Evolutionary conservation across 257 asterid species (phyloP).

Genomic region (Solanum bulbocastanum): DNA sequence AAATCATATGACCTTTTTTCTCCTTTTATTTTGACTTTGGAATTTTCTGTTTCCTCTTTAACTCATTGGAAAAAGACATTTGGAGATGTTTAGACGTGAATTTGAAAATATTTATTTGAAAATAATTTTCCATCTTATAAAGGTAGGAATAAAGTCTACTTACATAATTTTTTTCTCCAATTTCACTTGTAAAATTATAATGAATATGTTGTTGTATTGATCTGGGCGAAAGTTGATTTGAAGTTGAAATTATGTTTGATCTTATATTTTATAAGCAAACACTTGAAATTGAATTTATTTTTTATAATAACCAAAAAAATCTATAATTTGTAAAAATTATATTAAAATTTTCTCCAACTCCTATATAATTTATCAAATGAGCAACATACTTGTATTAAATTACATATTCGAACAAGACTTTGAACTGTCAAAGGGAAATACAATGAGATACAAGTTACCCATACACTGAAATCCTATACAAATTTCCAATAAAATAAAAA

Average conservation of each 20-base stretch:
- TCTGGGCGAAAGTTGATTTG: not conserved
- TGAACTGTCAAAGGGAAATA: not conserved
- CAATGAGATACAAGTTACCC: not conserved
- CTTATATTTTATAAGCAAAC: not conserved
- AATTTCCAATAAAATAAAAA: not conserved
- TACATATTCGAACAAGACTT: not conserved
- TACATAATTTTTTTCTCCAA: not conserved
- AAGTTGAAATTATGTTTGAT: not conserved
- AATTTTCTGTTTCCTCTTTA: not conserved
- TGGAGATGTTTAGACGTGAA: not conserved
- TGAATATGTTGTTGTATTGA: too few relatives aligned
- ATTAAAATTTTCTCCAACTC: not conserved
- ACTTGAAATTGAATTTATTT: not conserved
- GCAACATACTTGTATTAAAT: not conserved
- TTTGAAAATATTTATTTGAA: not conserved
- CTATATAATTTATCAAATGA: not conserved
- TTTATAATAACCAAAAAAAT: not conserved
- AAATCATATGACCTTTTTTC: not conserved
- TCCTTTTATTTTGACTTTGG: not conserved
- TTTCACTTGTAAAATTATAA: too few relatives aligned
- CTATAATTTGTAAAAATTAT: not conserved
- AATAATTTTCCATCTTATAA: not conserved
- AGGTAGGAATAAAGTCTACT: not conserved
- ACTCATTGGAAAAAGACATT: not conserved
- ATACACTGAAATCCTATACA: not conserved